Evolutionary conservation across 805 yeast genomes (phyloP).

Genomic region (Wickerhamomyces alni): DNA sequence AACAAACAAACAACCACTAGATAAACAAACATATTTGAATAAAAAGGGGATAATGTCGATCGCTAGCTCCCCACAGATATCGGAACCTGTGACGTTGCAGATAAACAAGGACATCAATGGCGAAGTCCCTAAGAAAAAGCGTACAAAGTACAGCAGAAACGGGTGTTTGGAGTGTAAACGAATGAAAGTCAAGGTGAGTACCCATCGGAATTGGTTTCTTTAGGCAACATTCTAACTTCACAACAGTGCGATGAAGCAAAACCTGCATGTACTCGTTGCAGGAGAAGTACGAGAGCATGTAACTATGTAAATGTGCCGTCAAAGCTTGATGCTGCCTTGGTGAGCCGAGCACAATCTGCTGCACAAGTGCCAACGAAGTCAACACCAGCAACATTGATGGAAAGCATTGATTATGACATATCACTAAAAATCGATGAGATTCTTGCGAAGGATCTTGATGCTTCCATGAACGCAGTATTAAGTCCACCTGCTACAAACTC

Average conservation of each 20-base stretch:
- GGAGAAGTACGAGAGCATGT: slow-evolving; percentile 26
- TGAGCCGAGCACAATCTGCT: too few relatives aligned
- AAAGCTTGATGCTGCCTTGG: too few relatives aligned
- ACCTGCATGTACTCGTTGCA: slow-evolving; percentile 25
- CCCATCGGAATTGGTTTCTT: not conserved
- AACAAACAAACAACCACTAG: too few relatives aligned
- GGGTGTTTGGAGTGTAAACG: slow-evolving; percentile 40
- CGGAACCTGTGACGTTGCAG: too few relatives aligned
- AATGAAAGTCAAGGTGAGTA: slow-evolving; percentile 31
- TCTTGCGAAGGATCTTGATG: not conserved
- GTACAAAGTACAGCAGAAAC: slow-evolving; percentile 21
- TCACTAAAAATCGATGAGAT: slow-evolving; percentile 14
- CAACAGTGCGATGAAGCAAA: slow-evolving; percentile 29
- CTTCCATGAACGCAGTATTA: not conserved
- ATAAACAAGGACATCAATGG: too few relatives aligned
- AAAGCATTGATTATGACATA: slow-evolving; percentile 16
- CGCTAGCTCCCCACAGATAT: too few relatives aligned
- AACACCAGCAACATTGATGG: slow-evolving; percentile 4
- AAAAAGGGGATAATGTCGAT: too few relatives aligned
- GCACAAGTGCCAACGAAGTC: too few relatives aligned
- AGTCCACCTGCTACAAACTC: slow-evolving; percentile 2
- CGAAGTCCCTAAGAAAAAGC: slow-evolving; percentile 2
- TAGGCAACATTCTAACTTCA: not conserved
- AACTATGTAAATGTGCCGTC: not conserved
- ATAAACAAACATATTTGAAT: too few relatives aligned